phyloP scores from a whole-genome alignment of 441 rosid genomes.

The Manihot esculenta region DNA sequence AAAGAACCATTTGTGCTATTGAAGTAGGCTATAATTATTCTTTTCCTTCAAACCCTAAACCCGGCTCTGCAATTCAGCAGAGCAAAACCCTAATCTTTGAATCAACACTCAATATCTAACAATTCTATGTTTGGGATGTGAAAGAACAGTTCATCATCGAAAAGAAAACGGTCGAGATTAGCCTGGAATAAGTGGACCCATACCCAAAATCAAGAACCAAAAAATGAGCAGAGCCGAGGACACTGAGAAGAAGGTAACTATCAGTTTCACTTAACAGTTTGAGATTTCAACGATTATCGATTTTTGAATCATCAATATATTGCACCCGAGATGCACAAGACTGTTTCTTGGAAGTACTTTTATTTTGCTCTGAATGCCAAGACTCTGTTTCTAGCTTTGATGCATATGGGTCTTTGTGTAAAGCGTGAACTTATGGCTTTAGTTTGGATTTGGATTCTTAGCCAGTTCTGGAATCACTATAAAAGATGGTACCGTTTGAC shows the following conservation, averaged over 20 bases:
- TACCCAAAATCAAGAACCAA: constrained; percentile 40
- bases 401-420: neutral
- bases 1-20: neutral
- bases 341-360: constrained; percentile 9
- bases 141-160: constrained; percentile 39
- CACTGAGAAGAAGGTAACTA: constrained; percentile 47
- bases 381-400: constrained; percentile 11
- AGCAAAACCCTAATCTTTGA: constrained; percentile 22
- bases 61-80: constrained; percentile 1
- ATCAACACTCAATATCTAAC: neutral
- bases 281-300: constrained; percentile 5
- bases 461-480: neutral
- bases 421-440: neutral
- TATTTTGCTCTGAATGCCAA: neutral
- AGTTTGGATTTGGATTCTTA: neutral
- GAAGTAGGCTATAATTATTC: constrained; percentile 17
- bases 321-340: constrained; percentile 14
- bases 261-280: neutral
- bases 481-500: neutral
- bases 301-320: constrained; percentile 7
- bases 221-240: constrained; percentile 69
- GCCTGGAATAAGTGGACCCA: constrained; percentile 38
- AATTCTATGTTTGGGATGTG: constrained; percentile 20
- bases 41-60: constrained; percentile 10
- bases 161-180: constrained; percentile 52